A percentile compares a stretch with the other conserved stretches of the same genome.
phyloP scores from a whole-genome alignment of 306 rosid species.

The Prunus mira region DNA sequence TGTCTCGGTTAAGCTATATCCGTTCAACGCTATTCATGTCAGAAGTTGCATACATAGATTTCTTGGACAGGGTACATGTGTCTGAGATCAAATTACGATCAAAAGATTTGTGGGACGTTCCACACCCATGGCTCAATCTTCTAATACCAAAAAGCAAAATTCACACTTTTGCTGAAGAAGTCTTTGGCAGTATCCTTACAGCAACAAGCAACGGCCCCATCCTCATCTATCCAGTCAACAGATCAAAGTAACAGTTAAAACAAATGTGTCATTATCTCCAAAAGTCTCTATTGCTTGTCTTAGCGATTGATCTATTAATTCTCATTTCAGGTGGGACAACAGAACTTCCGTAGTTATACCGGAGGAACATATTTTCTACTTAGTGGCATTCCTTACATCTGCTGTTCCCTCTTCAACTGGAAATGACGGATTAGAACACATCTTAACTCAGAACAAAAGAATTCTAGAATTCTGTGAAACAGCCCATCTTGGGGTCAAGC shows the following conservation, averaged over 20 bases:
- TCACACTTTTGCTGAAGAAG: conserved; percentile 62
- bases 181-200: conserved; percentile 81
- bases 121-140: conserved; percentile 99
- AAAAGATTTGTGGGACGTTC: conserved; percentile 92
- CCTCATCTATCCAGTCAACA: conserved; percentile 87
- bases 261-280: neutral
- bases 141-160: conserved; percentile 82
- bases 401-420: conserved; percentile 80
- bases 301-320: conserved; percentile 16
- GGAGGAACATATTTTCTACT: conserved; percentile 84
- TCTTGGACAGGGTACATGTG: conserved; percentile 86
- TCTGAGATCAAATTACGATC: conserved; percentile 84
- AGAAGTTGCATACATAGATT: conserved; percentile 69
- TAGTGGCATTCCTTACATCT: conserved; percentile 81
- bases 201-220: conserved; percentile 76
- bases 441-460: conserved; percentile 74
- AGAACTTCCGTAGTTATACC: conserved; percentile 68
- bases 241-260: conserved; percentile 55
- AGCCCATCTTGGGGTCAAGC: conserved; percentile 71
- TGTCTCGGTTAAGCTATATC: conserved; percentile 55
- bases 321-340: conserved; percentile 83
- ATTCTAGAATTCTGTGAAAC: conserved; percentile 76
- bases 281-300: neutral
- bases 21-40: conserved; percentile 78
- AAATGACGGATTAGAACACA: conserved; percentile 73